Conservation (phyloP, 176 grass and related monocot genomes). For the Triticum timopheevii region DNA sequence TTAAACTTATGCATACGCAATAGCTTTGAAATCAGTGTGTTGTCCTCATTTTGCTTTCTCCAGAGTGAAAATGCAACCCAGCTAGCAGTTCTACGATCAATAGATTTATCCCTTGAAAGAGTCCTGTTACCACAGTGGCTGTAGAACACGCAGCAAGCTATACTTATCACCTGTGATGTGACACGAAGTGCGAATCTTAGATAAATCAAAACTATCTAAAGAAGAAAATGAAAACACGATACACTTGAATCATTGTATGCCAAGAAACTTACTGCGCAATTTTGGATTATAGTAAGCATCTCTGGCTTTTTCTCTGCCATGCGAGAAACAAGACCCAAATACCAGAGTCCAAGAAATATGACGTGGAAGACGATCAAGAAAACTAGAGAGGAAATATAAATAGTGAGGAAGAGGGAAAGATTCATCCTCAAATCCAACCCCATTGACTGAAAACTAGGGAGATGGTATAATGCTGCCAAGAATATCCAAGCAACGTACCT, state of each 20-base stretch:
- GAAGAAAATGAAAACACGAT: constrained; percentile 21
- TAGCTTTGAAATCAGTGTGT: constrained; percentile 54
- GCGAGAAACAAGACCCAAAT: constrained; percentile 88
- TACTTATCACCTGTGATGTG: constrained; percentile 83
- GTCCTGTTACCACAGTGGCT: constrained; percentile 93
- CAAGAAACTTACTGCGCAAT: constrained; percentile 78
- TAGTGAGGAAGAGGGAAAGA: constrained; percentile 83
- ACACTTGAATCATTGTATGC: neutral
- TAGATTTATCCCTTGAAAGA: constrained; percentile 64
- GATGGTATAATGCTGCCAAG: constrained; percentile 93
- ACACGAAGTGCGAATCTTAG: constrained; percentile 8
- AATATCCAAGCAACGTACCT: constrained; percentile 99
- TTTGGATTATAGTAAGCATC: constrained; percentile 89
- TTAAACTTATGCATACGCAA: constrained; percentile 86
- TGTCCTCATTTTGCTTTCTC: constrained; percentile 82
- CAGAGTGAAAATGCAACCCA: constrained; percentile 78
- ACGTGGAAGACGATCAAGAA: constrained; percentile 92
- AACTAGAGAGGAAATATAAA: constrained; percentile 86
- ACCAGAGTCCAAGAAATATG: constrained; percentile 95
- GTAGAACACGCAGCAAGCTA: constrained; percentile 98
- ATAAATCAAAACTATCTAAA: constrained; percentile 8
- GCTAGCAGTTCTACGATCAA: constrained; percentile 75
- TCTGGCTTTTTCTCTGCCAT: constrained; percentile 85
- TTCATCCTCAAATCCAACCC: constrained; percentile 98
- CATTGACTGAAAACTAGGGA: constrained; percentile 99